Evolutionary conservation across 176 grass and related monocot genomes (phyloP).

Genomic region (Eragrostis nindensis): DNA sequence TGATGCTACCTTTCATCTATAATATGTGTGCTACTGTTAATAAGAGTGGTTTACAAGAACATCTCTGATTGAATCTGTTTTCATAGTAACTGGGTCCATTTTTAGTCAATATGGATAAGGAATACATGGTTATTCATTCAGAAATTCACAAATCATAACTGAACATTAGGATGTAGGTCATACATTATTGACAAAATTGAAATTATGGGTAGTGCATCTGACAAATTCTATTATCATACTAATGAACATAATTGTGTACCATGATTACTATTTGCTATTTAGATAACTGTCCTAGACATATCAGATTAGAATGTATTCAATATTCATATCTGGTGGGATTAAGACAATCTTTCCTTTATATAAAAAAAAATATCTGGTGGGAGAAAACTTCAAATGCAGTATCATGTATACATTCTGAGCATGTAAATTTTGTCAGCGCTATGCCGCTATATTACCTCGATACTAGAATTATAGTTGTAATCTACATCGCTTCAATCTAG

Average conservation of each 20-base stretch:
- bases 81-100: not conserved
- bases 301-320: not conserved
- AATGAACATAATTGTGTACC: not conserved
- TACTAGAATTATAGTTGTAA: not conserved
- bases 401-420: not conserved
- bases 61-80: not conserved
- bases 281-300: no score
- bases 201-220: not conserved
- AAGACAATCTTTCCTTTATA: no score
- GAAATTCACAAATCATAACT: not conserved
- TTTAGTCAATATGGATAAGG: slow-evolving; percentile 1
- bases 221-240: not conserved
- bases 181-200: not conserved
- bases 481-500: slow-evolving; percentile 13
- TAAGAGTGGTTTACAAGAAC: not conserved
- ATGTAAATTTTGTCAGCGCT: not conserved
- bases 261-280: not conserved
- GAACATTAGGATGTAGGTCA: not conserved
- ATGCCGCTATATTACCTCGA: not conserved
- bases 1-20: not conserved
- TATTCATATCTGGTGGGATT: not conserved
- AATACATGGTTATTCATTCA: not conserved
- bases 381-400: no score
- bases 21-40: not conserved
- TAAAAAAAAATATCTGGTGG: not conserved